Evolutionary conservation across 139 green algal genomes (phyloP).

Genomic region (Diplosphaera chodatii): DNA sequence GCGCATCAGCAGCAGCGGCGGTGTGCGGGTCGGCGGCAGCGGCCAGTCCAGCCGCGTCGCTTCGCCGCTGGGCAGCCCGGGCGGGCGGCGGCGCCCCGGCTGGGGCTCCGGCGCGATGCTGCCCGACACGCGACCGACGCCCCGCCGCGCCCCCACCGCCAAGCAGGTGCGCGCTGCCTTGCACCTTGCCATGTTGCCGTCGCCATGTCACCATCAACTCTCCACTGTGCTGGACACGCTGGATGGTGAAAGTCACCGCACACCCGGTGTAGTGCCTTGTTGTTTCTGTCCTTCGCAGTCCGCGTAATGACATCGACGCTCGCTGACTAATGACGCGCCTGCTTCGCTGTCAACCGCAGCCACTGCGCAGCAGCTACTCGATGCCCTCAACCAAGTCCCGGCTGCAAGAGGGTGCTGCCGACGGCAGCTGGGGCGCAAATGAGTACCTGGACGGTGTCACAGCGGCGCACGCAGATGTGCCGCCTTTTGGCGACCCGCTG

Average conservation of each 20-base stretch:
- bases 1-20: too few relatives aligned
- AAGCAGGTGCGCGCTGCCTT: neutral
- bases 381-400: neutral
- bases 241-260: neutral
- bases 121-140: neutral
- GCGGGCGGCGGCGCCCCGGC: too few relatives aligned
- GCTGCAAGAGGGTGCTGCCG: neutral
- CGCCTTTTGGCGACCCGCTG: too few relatives aligned
- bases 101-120: neutral
- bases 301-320: neutral
- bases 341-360: neutral
- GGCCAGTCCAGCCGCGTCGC: too few relatives aligned
- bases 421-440: too few relatives aligned
- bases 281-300: neutral
- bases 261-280: too few relatives aligned
- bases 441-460: neutral
- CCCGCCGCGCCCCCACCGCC: neutral
- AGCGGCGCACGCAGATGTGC: neutral
- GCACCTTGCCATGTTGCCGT: neutral
- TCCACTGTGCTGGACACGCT: neutral
- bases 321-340: neutral
- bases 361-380: neutral
- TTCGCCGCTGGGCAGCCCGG: neutral
- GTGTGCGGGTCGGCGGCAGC: too few relatives aligned
- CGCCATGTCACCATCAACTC: too few relatives aligned